A percentile compares a stretch with the other conserved stretches of the same genome.
These are phyloP conservation scores for Penicillium salamii DNA, from an alignment of 495 filamentous ascomycete species.

Conservation along the genomic window DNA sequence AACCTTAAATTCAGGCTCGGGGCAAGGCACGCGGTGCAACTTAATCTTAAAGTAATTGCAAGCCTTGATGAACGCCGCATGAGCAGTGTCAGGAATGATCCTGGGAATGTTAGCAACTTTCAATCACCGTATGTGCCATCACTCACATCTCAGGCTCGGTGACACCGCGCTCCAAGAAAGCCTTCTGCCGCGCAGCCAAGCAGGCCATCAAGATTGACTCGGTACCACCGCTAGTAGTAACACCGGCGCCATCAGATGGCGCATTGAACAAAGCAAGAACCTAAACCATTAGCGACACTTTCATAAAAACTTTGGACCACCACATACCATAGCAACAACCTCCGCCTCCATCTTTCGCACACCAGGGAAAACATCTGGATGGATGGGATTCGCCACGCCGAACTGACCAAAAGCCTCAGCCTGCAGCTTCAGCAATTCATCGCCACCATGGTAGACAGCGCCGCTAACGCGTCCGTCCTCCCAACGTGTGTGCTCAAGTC, in stretches of 20 bases:
- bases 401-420: constrained; percentile 90
- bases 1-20: constrained; percentile 81
- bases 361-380: constrained; percentile 97
- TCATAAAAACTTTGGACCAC: not conserved
- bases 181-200: constrained; percentile 84
- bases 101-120: constrained; percentile 42
- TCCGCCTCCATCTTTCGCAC: constrained; percentile 99
- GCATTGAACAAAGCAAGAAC: constrained; percentile 86
- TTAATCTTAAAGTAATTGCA: constrained; percentile 94
- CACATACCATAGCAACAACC: constrained; percentile 83
- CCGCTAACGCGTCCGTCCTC: constrained; percentile 94
- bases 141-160: constrained; percentile 92
- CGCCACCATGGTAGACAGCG: constrained; percentile 93
- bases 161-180: constrained; percentile 74
- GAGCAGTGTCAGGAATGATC: constrained; percentile 91
- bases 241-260: constrained; percentile 78
- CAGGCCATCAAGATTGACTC: constrained; percentile 97
- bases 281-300: constrained; percentile 27
- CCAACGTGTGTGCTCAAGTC: constrained; percentile 93
- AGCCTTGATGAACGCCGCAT: constrained; percentile 96
- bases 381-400: constrained; percentile 96
- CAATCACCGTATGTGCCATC: not conserved
- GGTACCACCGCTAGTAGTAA: constrained; percentile 89
- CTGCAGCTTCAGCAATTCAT: constrained; percentile 79
- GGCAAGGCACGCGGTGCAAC: constrained; percentile 84